phyloP scores from a whole-genome alignment of 257 asterid species.

The Anisodus acutangulus region DNA sequence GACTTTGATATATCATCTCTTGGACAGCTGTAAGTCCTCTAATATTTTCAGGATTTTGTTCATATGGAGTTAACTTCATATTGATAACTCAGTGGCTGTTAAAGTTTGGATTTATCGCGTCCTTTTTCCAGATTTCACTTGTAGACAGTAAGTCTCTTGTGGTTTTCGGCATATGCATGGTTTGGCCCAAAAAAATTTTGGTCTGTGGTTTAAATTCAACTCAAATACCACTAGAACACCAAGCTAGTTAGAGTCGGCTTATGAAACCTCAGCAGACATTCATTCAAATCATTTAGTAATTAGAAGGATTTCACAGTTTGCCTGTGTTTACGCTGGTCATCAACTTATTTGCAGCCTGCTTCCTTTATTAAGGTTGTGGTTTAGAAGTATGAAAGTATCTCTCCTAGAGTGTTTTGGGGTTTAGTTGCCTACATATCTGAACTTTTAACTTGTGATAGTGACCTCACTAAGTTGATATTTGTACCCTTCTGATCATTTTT shows the following conservation, averaged over 20 bases:
- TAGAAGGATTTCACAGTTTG: background rate
- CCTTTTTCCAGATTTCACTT: background rate
- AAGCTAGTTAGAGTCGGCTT: background rate
- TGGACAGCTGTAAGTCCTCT: constrained; percentile 76
- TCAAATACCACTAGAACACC: background rate
- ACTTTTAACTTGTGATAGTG: background rate
- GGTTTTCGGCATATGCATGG: background rate
- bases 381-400: background rate
- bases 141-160: background rate
- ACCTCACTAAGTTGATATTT: background rate
- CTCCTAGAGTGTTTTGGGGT: background rate
- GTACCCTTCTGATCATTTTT: background rate
- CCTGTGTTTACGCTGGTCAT: background rate
- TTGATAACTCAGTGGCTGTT: background rate
- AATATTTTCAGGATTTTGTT: background rate
- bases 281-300: background rate
- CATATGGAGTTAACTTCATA: background rate
- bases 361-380: background rate
- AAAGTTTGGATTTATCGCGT: background rate
- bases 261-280: background rate
- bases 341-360: background rate
- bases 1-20: constrained; percentile 76
- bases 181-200: background rate
- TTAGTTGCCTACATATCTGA: background rate
- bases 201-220: background rate